Conservation (phyloP, 1,139 yeast genomes). For the Ogataea hybrid region DNA sequence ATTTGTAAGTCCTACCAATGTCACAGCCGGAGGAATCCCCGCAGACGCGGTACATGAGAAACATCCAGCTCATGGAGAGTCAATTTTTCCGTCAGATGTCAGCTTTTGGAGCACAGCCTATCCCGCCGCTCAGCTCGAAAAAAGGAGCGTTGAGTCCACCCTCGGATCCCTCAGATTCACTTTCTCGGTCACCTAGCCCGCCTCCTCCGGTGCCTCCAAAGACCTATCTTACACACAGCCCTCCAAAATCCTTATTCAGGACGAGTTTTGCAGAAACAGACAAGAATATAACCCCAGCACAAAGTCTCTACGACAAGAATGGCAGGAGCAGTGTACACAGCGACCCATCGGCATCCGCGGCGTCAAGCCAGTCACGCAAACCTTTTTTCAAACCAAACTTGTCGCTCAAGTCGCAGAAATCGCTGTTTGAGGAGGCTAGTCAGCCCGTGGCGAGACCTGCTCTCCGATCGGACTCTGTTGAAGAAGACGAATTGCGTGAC, state of each 20-base stretch:
- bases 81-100: constrained; percentile 11
- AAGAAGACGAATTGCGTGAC: constrained; percentile 14
- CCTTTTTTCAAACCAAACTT: constrained; percentile 13
- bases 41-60: constrained; percentile 17
- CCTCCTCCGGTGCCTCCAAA: not conserved
- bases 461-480: constrained; percentile 6
- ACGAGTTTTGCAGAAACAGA: not conserved
- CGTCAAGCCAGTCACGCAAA: constrained; percentile 3
- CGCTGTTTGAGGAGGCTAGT: constrained; percentile 7
- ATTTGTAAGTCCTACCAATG: not conserved
- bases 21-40: constrained; percentile 6
- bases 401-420: constrained; percentile 11
- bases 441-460: not conserved
- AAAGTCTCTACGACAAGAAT: not conserved
- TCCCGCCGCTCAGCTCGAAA: not conserved
- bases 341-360: not conserved
- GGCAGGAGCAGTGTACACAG: not conserved
- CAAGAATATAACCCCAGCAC: no score
- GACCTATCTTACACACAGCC: not conserved
- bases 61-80: constrained; percentile 14
- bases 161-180: not conserved
- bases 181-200: constrained; percentile 9
- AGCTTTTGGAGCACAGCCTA: constrained; percentile 1
- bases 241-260: not conserved
- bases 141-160: not conserved